Percentiles rank a stretch among this genome's conserved stretches.
These are phyloP conservation scores for Tetracladium setigerum DNA, from an alignment of 495 filamentous ascomycete genomes.

Conservation along the genomic window DNA sequence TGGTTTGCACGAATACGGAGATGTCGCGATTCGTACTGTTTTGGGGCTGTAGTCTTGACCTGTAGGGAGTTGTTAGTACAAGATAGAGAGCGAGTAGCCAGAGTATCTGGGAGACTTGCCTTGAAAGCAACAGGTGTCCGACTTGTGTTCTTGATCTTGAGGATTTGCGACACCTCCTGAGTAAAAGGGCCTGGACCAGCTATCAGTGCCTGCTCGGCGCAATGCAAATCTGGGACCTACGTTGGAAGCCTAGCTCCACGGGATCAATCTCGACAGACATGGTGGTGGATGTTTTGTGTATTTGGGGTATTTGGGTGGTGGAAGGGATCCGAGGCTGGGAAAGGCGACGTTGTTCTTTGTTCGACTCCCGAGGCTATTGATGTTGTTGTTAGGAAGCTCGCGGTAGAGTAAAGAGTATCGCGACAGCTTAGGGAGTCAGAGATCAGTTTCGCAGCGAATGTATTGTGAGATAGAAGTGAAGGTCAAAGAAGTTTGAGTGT, in stretches of 20 bases:
- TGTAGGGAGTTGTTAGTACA: conserved; percentile 26
- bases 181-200: conserved; percentile 76
- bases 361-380: neutral
- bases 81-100: neutral
- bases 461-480: too few relatives aligned
- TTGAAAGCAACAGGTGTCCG: conserved; percentile 87
- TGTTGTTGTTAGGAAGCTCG: neutral
- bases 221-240: conserved; percentile 45
- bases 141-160: conserved; percentile 76
- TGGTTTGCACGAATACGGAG: neutral
- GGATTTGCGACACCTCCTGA: conserved; percentile 76
- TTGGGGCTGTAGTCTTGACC: conserved; percentile 99
- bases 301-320: neutral
- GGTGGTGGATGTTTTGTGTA: conserved; percentile 27
- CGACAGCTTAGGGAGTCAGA: too few relatives aligned
- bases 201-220: conserved; percentile 20
- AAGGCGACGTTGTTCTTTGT: conserved; percentile 2
- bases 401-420: too few relatives aligned
- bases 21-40: conserved; percentile 66
- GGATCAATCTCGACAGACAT: conserved; percentile 97
- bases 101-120: conserved; percentile 40
- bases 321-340: neutral
- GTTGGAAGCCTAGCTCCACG: conserved; percentile 83
- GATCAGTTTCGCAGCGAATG: too few relatives aligned
- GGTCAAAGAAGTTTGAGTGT: too few relatives aligned